Base-by-base conservation (phyloP, 176 grass and related monocot genomes). In the Cymbopogon citratus region DNA sequence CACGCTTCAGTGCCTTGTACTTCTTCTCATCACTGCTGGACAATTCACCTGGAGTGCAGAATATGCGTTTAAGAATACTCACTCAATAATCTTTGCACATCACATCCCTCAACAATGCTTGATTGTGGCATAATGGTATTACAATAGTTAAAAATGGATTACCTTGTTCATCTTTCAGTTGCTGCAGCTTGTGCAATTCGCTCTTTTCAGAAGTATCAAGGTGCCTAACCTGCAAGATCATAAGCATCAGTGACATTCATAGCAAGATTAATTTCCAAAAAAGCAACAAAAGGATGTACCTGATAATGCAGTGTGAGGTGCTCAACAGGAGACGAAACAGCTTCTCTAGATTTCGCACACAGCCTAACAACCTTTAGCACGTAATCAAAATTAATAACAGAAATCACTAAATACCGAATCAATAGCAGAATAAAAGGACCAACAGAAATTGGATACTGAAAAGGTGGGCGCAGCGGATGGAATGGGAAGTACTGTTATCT, bases 11-110 rank as follows among this genome's bases (percentile, higher is more conserved):
- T 79, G 97, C 89, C 74, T 99, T 99, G 80, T 95, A 99, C 40
- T 99, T 99, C 41, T 99, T 99, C 74, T 99, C 97, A 91, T 99
- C 97, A 79, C 93, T 90, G 77, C 97, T 99, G 2, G 97, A 99
- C 61, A 99, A 78, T 90, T 99, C 97, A 74, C 97, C 97, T 99
- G 36, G 10, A 73, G 48, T 80, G 48, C 67, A 83, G 7, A 67
- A 78, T 8, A 59, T 39, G 12, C 61, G 49, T 41, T 72, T 77
- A 73, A 23, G n/a, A 84, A 36, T 52, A 45, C 35, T 56, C 27
- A 26, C 43, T 62, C 40, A 80, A 70, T 23, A 66, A 40, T 21
- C 34, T 19, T 28, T 10, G 14, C 24, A 23, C 23, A 49, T 71
- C 16, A 0, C 15, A 40, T 62, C 12, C 54, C 48, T 80, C 36